Percentiles rank a stretch among this genome's conserved stretches.
Conservation (phyloP, 164 flowering plant species). For the Magnolia officinalis region DNA sequence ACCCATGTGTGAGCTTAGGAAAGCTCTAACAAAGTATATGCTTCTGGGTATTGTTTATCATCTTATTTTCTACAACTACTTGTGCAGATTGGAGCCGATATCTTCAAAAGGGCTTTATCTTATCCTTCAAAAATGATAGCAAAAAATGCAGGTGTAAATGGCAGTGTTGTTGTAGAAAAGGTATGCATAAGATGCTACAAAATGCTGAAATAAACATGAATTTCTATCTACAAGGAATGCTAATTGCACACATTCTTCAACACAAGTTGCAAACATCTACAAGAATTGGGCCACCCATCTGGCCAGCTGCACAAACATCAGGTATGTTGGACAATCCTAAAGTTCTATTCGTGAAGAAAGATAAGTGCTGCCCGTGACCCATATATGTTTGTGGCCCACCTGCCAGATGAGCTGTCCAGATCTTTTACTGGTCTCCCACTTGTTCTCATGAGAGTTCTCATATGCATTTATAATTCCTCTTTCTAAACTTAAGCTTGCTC, state of each 20-base stretch:
- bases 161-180: conserved; percentile 63
- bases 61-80: background rate
- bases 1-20: background rate
- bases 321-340: background rate
- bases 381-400: no score
- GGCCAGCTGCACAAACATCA: background rate
- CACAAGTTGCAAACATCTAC: no score
- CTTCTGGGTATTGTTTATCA: background rate
- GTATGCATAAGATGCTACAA: conserved; percentile 22
- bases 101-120: conserved; percentile 64
- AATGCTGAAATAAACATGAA: background rate
- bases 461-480: background rate
- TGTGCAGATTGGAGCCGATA: conserved; percentile 88
- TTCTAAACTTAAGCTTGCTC: background rate
- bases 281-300: no score
- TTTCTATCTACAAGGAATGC: background rate
- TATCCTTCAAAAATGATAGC: conserved; percentile 76
- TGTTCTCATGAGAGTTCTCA: background rate
- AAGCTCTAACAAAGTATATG: background rate
- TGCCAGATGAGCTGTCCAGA: background rate
- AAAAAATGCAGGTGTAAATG: conserved; percentile 79
- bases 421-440: background rate
- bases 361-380: background rate
- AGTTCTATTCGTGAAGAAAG: background rate
- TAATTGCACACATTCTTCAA: no score